Conservation (phyloP, 345 rosid species). For the Cardamine chenopodiifolia region DNA sequence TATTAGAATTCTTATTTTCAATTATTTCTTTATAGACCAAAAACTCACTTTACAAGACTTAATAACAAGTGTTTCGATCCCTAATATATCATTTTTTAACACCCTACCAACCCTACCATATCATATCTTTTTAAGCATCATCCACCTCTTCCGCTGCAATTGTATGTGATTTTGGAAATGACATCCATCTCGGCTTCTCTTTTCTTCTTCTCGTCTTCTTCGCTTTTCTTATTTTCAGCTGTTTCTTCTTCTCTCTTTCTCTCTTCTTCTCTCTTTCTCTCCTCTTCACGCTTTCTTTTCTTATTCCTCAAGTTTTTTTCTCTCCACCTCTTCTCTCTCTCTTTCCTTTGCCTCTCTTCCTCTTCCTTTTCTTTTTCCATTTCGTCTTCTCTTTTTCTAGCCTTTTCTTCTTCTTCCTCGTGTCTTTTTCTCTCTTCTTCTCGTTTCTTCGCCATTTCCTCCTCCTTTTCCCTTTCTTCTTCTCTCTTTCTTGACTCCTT, state of each 20-base stretch:
- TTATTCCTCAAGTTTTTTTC: constrained; percentile 15
- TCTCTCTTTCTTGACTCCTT: constrained; percentile 2
- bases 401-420: not conserved
- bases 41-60: not conserved
- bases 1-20: not conserved
- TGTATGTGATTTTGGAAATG: constrained; percentile 3
- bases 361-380: not conserved
- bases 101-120: no score
- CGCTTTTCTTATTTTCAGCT: constrained; percentile 25
- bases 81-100: no score
- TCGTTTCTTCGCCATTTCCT: not conserved
- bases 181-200: constrained; percentile 19
- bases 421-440: not conserved
- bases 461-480: not conserved
- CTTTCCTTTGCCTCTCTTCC: not conserved
- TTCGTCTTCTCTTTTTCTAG: not conserved
- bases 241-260: constrained; percentile 29
- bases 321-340: constrained; percentile 3
- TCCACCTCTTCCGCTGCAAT: no score
- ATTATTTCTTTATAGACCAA: no score
- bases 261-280: constrained; percentile 14
- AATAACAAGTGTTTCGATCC: not conserved
- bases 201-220: constrained; percentile 26
- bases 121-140: no score
- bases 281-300: no score